These are phyloP conservation scores for Aureococcus anophagefferens DNA, from an alignment of 108 stramenopile species.

Conservation along the genomic window DNA sequence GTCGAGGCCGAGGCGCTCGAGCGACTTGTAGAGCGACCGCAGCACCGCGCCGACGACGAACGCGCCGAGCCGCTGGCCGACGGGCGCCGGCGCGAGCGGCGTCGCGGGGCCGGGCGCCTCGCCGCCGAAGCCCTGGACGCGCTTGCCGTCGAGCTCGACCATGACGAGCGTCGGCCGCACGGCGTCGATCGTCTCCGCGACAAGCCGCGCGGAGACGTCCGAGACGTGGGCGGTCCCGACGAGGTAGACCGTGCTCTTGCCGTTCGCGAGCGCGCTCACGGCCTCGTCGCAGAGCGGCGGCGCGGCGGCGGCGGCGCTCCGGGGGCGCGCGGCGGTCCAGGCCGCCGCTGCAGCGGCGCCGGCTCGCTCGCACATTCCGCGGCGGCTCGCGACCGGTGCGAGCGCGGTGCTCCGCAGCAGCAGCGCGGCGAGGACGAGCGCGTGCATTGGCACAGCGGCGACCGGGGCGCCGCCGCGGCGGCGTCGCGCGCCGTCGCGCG, in stretches of 20 bases:
- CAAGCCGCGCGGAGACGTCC: constrained; percentile 7
- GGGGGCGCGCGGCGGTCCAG: too few species aligned
- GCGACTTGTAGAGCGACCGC: neutral
- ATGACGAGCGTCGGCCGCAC: constrained; percentile 17
- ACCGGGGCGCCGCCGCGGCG: too few species aligned
- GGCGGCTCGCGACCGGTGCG: too few species aligned
- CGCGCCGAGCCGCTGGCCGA: neutral
- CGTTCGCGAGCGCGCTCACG: neutral
- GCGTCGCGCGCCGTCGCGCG: too few species aligned
- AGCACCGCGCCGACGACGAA: neutral
- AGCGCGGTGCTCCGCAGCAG: too few species aligned
- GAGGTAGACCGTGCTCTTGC: constrained; percentile 25
- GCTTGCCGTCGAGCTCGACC: constrained; percentile 11
- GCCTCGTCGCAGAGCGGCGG: neutral
- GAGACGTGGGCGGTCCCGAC: constrained; percentile 23
- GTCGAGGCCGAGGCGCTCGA: neutral
- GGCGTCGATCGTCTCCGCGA: constrained; percentile 1
- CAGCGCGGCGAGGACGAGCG: too few species aligned
- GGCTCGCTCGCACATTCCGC: too few species aligned
- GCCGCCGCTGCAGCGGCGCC: too few species aligned
- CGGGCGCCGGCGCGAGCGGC: too few species aligned
- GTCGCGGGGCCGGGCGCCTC: neutral
- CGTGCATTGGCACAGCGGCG: too few species aligned
- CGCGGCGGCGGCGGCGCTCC: neutral
- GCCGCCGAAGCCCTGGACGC: neutral